Evolutionary conservation across 164 flowering plant species (phyloP).

Genomic region (Stephania yunnanensis): DNA sequence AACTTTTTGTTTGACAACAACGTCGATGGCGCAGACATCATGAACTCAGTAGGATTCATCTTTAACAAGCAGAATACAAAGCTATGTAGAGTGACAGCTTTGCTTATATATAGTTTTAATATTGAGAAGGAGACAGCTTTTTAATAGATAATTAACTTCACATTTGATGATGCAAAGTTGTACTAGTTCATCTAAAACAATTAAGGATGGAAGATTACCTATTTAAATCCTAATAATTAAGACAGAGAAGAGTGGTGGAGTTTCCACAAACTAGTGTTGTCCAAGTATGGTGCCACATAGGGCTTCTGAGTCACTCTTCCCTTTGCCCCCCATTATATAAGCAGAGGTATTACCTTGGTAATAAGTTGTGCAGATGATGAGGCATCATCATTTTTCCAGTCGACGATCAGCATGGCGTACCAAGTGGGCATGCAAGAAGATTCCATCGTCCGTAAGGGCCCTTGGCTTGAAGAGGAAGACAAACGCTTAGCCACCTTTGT

Average conservation of each 20-base stretch:
- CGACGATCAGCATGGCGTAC: conserved; percentile 11
- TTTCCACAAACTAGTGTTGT: conserved; percentile 1
- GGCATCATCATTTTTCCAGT: not conserved
- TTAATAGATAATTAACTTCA: not conserved
- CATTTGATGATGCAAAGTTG: not conserved
- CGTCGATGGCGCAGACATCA: no score
- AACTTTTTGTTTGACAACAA: no score
- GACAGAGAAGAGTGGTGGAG: not conserved
- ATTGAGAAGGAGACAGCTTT: not conserved
- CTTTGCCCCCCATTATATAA: conserved; percentile 3
- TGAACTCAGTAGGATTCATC: no score
- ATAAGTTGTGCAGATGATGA: not conserved
- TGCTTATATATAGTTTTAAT: not conserved
- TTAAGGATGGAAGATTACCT: not conserved
- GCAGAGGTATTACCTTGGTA: conserved; percentile 1
- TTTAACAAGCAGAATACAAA: no score
- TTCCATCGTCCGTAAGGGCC: conserved; percentile 42
- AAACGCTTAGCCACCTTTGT: conserved; percentile 35
- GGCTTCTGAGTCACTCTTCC: conserved; percentile 3
- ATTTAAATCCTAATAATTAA: not conserved
- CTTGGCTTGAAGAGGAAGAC: conserved; percentile 73
- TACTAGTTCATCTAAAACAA: not conserved
- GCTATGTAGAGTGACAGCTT: no score
- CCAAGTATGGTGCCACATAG: conserved; percentile 3
- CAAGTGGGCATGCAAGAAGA: conserved; percentile 32